Base-by-base conservation (phyloP, 345 rosid genomes). In the rapeseed (Brassica napus) region DNA sequence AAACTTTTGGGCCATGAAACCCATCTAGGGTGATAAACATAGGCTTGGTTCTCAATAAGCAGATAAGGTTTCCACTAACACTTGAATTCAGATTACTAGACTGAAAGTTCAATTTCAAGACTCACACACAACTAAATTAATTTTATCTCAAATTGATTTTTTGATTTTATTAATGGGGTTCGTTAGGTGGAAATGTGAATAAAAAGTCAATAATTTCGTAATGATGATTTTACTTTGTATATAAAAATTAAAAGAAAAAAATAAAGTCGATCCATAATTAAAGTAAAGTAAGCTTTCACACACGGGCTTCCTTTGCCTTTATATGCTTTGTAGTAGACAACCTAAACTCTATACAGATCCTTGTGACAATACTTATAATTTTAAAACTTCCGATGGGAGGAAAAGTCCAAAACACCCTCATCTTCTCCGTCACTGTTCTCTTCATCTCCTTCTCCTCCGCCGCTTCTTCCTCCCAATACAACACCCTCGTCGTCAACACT, bases 51-150 rank as follows among this genome's bases (percentile, higher is more conserved):
- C 55, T 52, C 57, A 52, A 16, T 54, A 54, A 54, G 2, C 60
- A 52, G 57, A 52, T 52, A 16, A 54, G 11, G 60, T 16, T 16
- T 54, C 60, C 24, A 54, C 60, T 7, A 90, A 90, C 85, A 90
- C 35, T 86, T 89, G 92, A 91, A 89, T 90, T 90, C 90, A 91
- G 91, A 91, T 85, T 87, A 88, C 86, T 87, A 90, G 91, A 94
- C 89, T 88, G 92, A 85, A 87, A 90, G 93, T 90, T 93, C 89
- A 89, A 88, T 88, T 89, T 90, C 91, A 21, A n/a, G 5, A 0
- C 7, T 4, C 0, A 4, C n/a, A 4, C n/a, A 65, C 34, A 26
- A 11, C 2, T 23, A 24, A 5, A 21, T 0, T 8, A 8, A 5
- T 57, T 18, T 3, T 18, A 55, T 55, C 11, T 42, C 49, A 11